A percentile compares a stretch with the other conserved stretches of the same genome.
These are phyloP conservation scores for Dioscorea zingiberensis DNA, from an alignment of 106 monocot species.

Conservation along the genomic window DNA sequence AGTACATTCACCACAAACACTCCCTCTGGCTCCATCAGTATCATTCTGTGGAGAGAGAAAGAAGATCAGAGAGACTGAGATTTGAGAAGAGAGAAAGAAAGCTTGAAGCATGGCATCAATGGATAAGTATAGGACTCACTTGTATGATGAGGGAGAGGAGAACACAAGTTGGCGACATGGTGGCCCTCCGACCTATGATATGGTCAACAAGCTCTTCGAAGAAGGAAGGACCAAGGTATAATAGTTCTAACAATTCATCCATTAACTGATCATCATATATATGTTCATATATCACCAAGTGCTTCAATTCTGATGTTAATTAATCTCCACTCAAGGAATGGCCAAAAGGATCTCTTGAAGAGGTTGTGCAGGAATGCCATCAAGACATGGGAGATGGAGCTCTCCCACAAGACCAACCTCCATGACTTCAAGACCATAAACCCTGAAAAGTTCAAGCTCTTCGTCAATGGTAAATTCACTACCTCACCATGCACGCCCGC, in stretches of 20 bases:
- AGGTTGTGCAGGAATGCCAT: conserved; percentile 72
- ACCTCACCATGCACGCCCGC: too few relatives aligned
- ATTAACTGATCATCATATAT: too few relatives aligned
- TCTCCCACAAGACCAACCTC: conserved; percentile 58
- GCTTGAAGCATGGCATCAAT: not conserved
- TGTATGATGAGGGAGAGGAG: conserved; percentile 46
- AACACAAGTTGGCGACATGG: conserved; percentile 51
- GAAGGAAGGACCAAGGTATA: conserved; percentile 36
- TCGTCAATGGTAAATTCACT: conserved; percentile 63
- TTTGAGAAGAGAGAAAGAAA: not conserved
- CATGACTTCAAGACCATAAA: conserved; percentile 68
- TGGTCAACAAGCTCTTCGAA: conserved; percentile 59
- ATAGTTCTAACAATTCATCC: too few relatives aligned
- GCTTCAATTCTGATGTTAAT: too few relatives aligned
- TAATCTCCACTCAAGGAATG: conserved; percentile 31
- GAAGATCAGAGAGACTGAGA: too few relatives aligned
- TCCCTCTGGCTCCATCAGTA: too few relatives aligned
- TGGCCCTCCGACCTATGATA: conserved; percentile 36
- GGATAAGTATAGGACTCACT: conserved; percentile 38
- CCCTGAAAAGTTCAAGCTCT: conserved; percentile 43
- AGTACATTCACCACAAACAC: too few relatives aligned
- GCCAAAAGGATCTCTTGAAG: conserved; percentile 64
- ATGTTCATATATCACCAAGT: too few relatives aligned
- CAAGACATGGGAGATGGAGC: conserved; percentile 88
- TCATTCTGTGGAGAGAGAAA: too few relatives aligned